phyloP scores from a whole-genome alignment of 2,329 filamentous ascomycete genomes.

The Dryadomyces sulphureus region DNA sequence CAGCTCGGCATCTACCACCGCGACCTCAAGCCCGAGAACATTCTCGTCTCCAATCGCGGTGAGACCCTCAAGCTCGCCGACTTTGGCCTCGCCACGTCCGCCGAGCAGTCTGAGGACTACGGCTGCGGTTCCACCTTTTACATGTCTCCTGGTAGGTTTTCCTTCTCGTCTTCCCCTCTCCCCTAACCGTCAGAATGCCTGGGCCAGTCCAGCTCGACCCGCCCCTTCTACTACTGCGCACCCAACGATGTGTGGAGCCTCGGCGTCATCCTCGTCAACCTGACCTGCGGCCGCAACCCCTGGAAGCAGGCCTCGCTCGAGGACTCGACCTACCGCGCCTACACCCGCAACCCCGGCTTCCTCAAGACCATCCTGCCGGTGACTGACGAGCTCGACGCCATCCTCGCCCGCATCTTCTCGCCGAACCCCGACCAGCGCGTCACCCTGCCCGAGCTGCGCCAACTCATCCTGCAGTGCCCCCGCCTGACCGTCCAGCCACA shows the following conservation, averaged over 20 bases:
- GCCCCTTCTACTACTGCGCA: constrained; percentile 73
- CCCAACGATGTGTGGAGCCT: constrained; percentile 97
- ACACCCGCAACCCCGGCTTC: constrained; percentile 71
- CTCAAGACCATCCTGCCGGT: constrained; percentile 85
- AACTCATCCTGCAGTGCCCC: constrained; percentile 61
- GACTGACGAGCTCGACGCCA: constrained; percentile 76
- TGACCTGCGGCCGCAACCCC: constrained; percentile 94
- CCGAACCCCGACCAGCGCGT: constrained; percentile 72
- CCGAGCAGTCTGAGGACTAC: constrained; percentile 77
- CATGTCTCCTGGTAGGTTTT: constrained; percentile 77
- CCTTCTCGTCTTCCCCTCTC: constrained; percentile 4
- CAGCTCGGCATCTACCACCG: constrained; percentile 87
- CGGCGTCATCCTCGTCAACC: constrained; percentile 94
- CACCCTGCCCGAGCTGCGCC: constrained; percentile 63
- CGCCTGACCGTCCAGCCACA: constrained; percentile 42
- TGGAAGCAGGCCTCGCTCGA: constrained; percentile 94
- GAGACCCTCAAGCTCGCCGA: constrained; percentile 90
- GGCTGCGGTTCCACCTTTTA: constrained; percentile 98
- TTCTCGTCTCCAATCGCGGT: constrained; percentile 78
- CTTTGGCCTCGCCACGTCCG: constrained; percentile 85
- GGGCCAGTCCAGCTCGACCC: constrained; percentile 53
- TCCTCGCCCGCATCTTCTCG: constrained; percentile 78
- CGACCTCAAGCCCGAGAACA: constrained; percentile 96
- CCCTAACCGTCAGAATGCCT: constrained; percentile 57
- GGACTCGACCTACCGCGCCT: constrained; percentile 90